Conservation (phyloP, 2,329 filamentous ascomycete species). For the Pseudocercospora crystallina region DNA sequence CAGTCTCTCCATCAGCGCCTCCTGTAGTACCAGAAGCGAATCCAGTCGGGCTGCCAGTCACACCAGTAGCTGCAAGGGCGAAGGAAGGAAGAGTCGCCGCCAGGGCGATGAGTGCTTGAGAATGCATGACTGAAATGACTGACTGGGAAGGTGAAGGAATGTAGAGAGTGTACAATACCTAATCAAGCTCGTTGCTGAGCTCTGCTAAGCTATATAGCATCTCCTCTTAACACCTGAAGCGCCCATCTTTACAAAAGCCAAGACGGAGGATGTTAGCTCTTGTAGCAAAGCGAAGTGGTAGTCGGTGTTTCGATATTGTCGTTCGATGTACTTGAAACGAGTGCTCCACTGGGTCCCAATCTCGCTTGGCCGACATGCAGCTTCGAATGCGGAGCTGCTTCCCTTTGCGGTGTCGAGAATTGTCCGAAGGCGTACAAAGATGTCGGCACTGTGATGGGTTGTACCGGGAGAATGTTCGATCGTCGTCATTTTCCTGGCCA, state of each 20-base stretch:
- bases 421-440: too few relatives aligned
- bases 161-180: neutral
- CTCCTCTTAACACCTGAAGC: neutral
- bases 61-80: constrained; percentile 9
- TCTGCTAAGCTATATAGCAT: neutral
- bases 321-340: constrained; percentile 4
- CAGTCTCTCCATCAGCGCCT: constrained; percentile 52
- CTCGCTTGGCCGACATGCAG: constrained; percentile 2
- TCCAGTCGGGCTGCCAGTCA: constrained; percentile 44
- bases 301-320: neutral
- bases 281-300: neutral
- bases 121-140: constrained; percentile 6
- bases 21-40: constrained; percentile 59
- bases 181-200: neutral
- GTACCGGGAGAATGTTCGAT: too few relatives aligned
- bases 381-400: too few relatives aligned
- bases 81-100: constrained; percentile 56
- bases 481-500: too few relatives aligned
- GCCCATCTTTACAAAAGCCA: neutral
- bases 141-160: neutral
- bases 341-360: constrained; percentile 2
- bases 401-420: too few relatives aligned
- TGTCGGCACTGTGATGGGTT: too few relatives aligned
- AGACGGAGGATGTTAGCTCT: neutral
- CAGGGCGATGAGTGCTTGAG: constrained; percentile 37